A percentile compares a stretch with the other conserved stretches of the same genome.
Conservation (phyloP, 1,284 basidiomycete genomes). For the Ganoderma sp. region DNA sequence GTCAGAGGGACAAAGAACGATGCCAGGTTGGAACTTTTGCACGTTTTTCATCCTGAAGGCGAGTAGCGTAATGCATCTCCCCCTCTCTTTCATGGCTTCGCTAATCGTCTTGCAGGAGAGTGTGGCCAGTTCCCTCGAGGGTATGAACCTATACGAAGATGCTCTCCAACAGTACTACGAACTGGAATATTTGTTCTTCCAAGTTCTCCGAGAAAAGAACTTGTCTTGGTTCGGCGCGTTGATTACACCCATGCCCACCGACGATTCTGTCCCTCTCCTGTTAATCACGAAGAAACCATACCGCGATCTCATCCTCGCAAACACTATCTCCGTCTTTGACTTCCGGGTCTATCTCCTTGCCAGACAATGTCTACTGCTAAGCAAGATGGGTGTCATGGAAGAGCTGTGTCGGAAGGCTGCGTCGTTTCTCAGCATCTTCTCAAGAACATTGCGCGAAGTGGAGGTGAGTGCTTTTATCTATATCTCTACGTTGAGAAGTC, state of each 20-base stretch:
- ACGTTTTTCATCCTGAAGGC: constrained; percentile 96
- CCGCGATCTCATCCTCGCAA: constrained; percentile 86
- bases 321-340: constrained; percentile 93
- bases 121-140: constrained; percentile 90
- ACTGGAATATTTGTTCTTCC: constrained; percentile 86
- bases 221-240: constrained; percentile 90
- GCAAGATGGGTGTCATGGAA: constrained; percentile 68
- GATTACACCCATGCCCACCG: constrained; percentile 70
- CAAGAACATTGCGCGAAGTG: constrained; percentile 74
- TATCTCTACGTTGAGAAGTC: too few relatives aligned
- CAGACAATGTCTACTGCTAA: constrained; percentile 82
- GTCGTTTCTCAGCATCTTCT: constrained; percentile 83
- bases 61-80: neutral
- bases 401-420: constrained; percentile 74
- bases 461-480: constrained; percentile 59
- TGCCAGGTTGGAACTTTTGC: constrained; percentile 97
- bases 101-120: constrained; percentile 75
- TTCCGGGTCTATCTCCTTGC: constrained; percentile 92
- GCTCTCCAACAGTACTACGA: constrained; percentile 91
- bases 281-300: constrained; percentile 86
- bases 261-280: constrained; percentile 86
- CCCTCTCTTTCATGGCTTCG: neutral
- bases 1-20: constrained; percentile 83
- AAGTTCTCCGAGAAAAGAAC: constrained; percentile 81
- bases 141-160: constrained; percentile 89